A percentile compares a stretch with the other conserved stretches of the same genome.
Conservation (phyloP, 148 eudicot genomes). For the Chenopodium album region DNA sequence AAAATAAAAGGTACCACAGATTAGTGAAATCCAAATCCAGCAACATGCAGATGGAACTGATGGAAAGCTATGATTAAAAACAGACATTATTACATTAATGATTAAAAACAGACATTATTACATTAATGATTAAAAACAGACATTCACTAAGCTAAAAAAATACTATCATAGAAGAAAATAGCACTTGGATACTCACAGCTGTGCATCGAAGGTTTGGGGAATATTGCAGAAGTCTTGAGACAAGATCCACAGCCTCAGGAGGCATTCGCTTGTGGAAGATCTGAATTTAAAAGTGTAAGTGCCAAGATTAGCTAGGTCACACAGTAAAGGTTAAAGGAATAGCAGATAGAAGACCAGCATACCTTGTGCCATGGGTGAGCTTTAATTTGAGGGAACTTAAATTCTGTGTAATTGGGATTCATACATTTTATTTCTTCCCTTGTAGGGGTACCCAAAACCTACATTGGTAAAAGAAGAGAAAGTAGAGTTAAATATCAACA, state of each 20-base stretch:
- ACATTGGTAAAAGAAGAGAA: constrained; percentile 8
- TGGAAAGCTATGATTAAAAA: neutral
- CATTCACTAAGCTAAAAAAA: no score
- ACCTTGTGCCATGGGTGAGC: constrained; percentile 99
- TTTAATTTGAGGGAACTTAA: constrained; percentile 86
- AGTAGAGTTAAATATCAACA: neutral
- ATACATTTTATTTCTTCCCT: constrained; percentile 93
- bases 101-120: neutral
- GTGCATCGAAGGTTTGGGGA: constrained; percentile 78
- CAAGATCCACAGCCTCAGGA: constrained; percentile 93
- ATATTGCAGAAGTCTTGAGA: constrained; percentile 87
- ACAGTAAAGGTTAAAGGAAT: neutral
- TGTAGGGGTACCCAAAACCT: constrained; percentile 95
- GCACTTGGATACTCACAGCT: constrained; percentile 54
- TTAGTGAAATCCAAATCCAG: neutral
- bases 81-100: neutral
- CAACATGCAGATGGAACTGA: neutral
- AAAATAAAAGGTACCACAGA: neutral
- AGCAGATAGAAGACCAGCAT: constrained; percentile 8
- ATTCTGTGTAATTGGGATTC: constrained; percentile 92
- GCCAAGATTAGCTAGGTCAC: neutral
- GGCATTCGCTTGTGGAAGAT: constrained; percentile 91
- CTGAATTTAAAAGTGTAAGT: constrained; percentile 32
- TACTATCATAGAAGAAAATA: neutral
- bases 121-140: neutral